Evolutionary conservation across 306 rosid genomes (phyloP), one percentile per base, ranked within the genome.

Genomic region (Potentilla sterilis): DNA sequence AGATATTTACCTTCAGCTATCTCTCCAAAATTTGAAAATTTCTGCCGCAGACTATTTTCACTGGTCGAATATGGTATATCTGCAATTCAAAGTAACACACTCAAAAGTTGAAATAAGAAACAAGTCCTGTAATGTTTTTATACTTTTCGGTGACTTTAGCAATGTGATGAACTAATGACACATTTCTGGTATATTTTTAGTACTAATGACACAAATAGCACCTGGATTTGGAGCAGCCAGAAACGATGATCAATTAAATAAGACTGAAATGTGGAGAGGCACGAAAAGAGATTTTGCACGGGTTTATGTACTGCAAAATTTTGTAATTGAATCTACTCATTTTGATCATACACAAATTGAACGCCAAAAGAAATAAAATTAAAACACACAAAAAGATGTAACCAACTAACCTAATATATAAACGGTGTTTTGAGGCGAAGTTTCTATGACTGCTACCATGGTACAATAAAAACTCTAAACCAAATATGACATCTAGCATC

Each of bases 21-120:
- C 87, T 87, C 79, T 35, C 98, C 97, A 21, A 90, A 95, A 81
- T 81, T 81, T 6, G 97, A 88, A 85, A 95, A 95, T 42, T 86
- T 88, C 73, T 83, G 85, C 48, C 80, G 90, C 86, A 95, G 76
- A 72, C 78, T 83, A 46, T 55, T 79, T 82, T 95, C 97, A 43
- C 80, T 74, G 18, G 85, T 79, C 67, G 91, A 88, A 78, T 90
- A 95, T 63, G 97, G 92, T 75, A 95, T 84, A 90, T 95, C 98
- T 95, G 88, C 84, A 71, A 35, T 73, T 66, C 79, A 82, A 82
- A 21, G 65, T 9, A 43, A 37, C 55, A 69, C 65, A 75, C 46
- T 24, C 47, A 76, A 69, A 80, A 79, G 38, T 34, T 71, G 49
- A 47, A 64, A 83, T 9, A 10, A 15, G 18, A 9, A 37, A 18